phyloP scores from a whole-genome alignment of 2,329 filamentous ascomycete genomes.

The Rugonectria rugulosa region DNA sequence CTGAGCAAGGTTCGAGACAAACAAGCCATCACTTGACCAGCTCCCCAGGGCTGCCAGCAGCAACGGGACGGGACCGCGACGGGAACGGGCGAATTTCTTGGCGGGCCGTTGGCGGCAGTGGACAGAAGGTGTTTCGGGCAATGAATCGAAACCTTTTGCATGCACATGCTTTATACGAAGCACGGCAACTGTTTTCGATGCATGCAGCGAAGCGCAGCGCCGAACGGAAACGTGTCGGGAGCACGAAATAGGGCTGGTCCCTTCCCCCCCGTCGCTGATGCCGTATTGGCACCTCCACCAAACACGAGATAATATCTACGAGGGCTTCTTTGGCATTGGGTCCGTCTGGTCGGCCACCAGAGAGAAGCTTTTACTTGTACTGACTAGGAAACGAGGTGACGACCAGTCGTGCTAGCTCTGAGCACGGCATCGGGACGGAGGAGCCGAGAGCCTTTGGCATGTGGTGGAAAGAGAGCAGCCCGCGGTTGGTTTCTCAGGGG shows the following conservation, averaged over 20 bases:
- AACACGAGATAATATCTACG: background rate
- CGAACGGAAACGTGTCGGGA: background rate
- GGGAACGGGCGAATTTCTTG: background rate
- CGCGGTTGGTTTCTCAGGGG: constrained; percentile 2
- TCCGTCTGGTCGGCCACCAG: background rate
- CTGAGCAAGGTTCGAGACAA: background rate
- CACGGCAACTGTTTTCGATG: background rate
- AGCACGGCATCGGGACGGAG: constrained; percentile 12
- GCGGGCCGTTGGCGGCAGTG: background rate
- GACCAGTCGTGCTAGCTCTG: background rate
- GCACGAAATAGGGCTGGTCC: background rate
- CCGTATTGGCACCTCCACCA: background rate
- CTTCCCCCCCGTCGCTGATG: background rate
- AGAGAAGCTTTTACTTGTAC: background rate
- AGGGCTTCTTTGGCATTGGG: background rate
- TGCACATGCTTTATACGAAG: background rate
- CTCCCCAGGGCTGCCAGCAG: background rate
- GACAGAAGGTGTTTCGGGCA: background rate
- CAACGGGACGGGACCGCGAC: constrained; percentile 1
- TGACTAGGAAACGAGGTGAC: background rate
- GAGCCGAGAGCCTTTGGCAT: constrained; percentile 5
- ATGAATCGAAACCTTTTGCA: background rate
- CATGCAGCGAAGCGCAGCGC: background rate
- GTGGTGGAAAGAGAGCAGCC: constrained; percentile 1
- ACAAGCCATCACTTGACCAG: too few relatives aligned